A percentile compares a stretch with the other conserved stretches of the same genome.
Evolutionary conservation across 163 green algal genomes (phyloP).

Genomic region (Coccomyxa subellipsoidea): DNA sequence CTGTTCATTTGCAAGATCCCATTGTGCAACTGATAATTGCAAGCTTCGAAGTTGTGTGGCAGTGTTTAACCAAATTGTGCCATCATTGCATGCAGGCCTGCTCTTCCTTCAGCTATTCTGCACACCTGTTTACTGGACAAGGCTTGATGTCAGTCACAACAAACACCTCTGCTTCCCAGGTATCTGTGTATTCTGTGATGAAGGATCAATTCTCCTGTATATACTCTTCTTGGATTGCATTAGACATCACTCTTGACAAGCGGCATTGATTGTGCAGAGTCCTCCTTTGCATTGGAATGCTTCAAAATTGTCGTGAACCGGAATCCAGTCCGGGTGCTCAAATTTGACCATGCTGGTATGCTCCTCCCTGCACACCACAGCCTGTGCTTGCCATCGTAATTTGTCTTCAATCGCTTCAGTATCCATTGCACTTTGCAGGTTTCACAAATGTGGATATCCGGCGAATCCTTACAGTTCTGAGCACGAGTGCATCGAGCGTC

Average conservation of each 20-base stretch:
- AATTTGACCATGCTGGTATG: neutral
- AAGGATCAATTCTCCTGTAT: neutral
- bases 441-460: neutral
- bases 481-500: neutral
- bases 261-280: neutral
- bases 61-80: neutral
- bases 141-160: conserved; percentile 3
- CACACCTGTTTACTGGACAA: neutral
- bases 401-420: too few relatives aligned
- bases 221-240: neutral
- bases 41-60: neutral
- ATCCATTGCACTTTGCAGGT: neutral
- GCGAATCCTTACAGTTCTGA: neutral
- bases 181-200: neutral
- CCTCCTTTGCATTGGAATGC: neutral
- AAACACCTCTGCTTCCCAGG: neutral
- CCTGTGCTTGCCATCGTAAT: too few relatives aligned
- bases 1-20: neutral
- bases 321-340: neutral
- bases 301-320: neutral
- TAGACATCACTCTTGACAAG: neutral
- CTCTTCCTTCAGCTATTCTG: neutral
- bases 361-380: too few relatives aligned
- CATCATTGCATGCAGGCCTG: neutral
- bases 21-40: neutral